A percentile compares a stretch with the other conserved stretches of the same genome.
These are phyloP conservation scores for Pelagomonas calceolata DNA, from an alignment of 108 stramenopile species.

Conservation along the genomic window DNA sequence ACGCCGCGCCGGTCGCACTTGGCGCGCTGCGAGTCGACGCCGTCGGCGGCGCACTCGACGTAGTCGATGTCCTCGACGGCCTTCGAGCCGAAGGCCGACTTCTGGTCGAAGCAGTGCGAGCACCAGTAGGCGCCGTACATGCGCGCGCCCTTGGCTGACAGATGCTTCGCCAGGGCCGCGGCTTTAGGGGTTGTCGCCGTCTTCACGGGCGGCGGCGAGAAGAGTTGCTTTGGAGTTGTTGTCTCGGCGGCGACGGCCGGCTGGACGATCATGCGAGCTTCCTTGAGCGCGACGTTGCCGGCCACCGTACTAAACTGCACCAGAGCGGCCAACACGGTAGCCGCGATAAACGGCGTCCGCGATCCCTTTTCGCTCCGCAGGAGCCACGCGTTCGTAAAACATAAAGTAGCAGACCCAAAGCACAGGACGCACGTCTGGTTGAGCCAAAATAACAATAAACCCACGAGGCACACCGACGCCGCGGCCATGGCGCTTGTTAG, in stretches of 20 bases:
- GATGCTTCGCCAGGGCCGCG: conserved; percentile 42
- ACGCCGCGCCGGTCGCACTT: conserved; percentile 61
- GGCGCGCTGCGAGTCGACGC: conserved; percentile 46
- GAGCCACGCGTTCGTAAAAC: conserved; percentile 40
- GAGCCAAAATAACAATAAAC: conserved; percentile 55
- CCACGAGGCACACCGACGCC: conserved; percentile 71
- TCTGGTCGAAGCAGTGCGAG: conserved; percentile 85
- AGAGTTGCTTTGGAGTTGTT: conserved; percentile 20
- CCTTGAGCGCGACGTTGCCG: conserved; percentile 17
- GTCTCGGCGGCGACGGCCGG: neutral
- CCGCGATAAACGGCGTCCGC: conserved; percentile 7
- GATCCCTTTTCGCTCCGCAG: conserved; percentile 47
- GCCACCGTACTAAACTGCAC: conserved; percentile 4
- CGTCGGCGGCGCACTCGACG: conserved; percentile 73
- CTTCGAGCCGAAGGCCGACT: conserved; percentile 59
- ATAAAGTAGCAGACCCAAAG: conserved; percentile 55
- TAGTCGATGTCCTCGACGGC: conserved; percentile 66
- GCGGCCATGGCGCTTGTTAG: conserved; percentile 71
- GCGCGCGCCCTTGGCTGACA: conserved; percentile 53
- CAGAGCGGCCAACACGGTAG: conserved; percentile 8
- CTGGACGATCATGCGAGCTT: conserved; percentile 11
- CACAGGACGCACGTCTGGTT: conserved; percentile 69
- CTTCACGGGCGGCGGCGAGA: conserved; percentile 60
- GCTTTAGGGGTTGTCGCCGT: conserved; percentile 52
- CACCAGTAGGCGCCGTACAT: conserved; percentile 96